Evolutionary conservation across 2,329 filamentous ascomycete species (phyloP).

Genomic region (Pezicula radicicola): DNA sequence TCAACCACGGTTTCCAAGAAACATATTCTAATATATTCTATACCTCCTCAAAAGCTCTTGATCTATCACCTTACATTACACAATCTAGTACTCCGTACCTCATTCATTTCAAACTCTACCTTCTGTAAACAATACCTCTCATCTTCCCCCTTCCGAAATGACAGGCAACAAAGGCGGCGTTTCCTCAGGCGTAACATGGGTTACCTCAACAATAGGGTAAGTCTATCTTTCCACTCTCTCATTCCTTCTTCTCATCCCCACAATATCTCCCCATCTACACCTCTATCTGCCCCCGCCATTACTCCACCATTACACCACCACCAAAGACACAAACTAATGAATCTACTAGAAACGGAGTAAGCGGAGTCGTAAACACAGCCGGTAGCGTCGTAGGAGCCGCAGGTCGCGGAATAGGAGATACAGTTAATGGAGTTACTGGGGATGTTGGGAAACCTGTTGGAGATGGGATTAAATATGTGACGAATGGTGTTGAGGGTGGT

Average conservation of each 20-base stretch:
- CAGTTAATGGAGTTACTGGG: constrained; percentile 19
- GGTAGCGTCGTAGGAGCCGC: constrained; percentile 19
- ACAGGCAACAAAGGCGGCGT: constrained; percentile 5
- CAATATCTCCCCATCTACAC: background rate
- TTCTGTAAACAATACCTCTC: no score
- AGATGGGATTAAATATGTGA: constrained; percentile 20
- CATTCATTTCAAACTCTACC: no score
- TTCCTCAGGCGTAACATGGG: constrained; percentile 6
- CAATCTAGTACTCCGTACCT: no score
- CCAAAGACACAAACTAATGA: background rate
- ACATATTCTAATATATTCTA: no score
- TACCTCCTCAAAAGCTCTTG: no score
- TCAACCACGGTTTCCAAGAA: no score
- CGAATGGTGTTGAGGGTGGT: constrained; percentile 18
- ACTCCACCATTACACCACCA: background rate
- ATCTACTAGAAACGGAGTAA: constrained; percentile 13
- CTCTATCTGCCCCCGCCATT: background rate
- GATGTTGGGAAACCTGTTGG: constrained; percentile 19
- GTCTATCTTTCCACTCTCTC: no score
- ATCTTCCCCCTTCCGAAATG: no score
- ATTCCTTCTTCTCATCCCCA: background rate
- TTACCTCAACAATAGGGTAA: constrained; percentile 11
- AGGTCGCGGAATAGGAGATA: constrained; percentile 20
- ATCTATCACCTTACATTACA: no score
- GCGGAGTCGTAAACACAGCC: constrained; percentile 18